A percentile compares a stretch with the other conserved stretches of the same genome.
Evolutionary conservation across 2,329 filamentous ascomycete species (phyloP).

Genomic region (Venturia asperata): DNA sequence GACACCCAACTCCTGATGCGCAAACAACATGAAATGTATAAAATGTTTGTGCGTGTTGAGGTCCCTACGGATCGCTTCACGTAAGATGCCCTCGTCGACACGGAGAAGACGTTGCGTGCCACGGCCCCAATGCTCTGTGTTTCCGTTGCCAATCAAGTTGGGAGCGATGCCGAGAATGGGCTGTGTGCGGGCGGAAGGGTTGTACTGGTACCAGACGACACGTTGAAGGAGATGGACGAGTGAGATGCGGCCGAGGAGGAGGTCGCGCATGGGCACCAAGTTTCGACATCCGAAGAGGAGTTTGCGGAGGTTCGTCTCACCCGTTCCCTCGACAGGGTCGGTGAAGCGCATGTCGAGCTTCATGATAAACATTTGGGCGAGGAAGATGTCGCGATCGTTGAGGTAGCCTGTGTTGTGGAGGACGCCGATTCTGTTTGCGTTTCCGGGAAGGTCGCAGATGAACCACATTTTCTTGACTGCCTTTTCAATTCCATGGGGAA

Average conservation of each 20-base stretch:
- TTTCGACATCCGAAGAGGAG: slow-evolving; percentile 48
- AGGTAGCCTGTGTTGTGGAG: slow-evolving; percentile 50
- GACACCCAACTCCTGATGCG: background rate
- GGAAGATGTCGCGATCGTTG: slow-evolving; percentile 53
- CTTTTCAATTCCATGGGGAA: slow-evolving; percentile 35
- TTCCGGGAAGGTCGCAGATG: slow-evolving; percentile 59
- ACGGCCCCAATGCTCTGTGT: slow-evolving; percentile 17
- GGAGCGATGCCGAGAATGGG: slow-evolving; percentile 7
- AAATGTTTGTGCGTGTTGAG: slow-evolving; percentile 9
- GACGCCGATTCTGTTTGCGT: slow-evolving; percentile 46
- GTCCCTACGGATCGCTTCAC: slow-evolving; percentile 18
- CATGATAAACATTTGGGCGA: slow-evolving; percentile 57
- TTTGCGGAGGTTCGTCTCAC: slow-evolving; percentile 30
- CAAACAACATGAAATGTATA: slow-evolving; percentile 9
- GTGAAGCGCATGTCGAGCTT: slow-evolving; percentile 67
- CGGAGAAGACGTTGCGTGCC: slow-evolving; percentile 17
- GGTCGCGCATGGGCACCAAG: slow-evolving; percentile 51
- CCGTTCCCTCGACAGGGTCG: slow-evolving; percentile 52
- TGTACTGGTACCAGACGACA: slow-evolving; percentile 52
- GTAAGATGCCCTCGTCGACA: slow-evolving; percentile 21
- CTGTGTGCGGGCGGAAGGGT: background rate
- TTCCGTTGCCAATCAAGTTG: slow-evolving; percentile 8
- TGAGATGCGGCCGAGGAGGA: slow-evolving; percentile 53
- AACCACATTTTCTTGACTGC: slow-evolving; percentile 58
- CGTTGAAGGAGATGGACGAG: slow-evolving; percentile 49